phyloP scores from a whole-genome alignment of 768 basidiomycete genomes.

The Xerocomellus intermedius region DNA sequence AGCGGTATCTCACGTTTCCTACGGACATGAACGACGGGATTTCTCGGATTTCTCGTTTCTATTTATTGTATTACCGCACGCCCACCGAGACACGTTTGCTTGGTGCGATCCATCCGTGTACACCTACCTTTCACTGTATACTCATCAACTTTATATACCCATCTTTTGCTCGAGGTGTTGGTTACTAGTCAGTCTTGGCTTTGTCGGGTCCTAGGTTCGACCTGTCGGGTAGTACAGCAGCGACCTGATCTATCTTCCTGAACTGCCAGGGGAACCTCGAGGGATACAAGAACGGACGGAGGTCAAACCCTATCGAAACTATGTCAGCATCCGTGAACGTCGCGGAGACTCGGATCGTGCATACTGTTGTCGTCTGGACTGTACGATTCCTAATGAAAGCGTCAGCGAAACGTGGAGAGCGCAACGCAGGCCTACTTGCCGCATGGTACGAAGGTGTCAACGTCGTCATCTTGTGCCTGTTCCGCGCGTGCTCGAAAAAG shows the following conservation, averaged over 20 bases:
- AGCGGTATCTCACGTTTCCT: slow-evolving; percentile 75
- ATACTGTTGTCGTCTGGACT: slow-evolving; percentile 94
- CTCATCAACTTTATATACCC: slow-evolving; percentile 2
- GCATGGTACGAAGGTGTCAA: slow-evolving; percentile 93
- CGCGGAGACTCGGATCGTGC: slow-evolving; percentile 22
- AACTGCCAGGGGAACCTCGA: slow-evolving; percentile 97
- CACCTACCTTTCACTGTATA: slow-evolving; percentile 10
- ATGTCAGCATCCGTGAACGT: not conserved
- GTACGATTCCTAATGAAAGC: slow-evolving; percentile 73
- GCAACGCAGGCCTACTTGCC: slow-evolving; percentile 44
- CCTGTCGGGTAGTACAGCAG: slow-evolving; percentile 70
- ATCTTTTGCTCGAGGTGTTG: not conserved
- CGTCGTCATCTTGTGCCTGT: slow-evolving; percentile 98
- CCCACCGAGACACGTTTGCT: not conserved
- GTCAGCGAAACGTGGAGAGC: not conserved
- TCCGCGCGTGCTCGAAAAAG: slow-evolving; percentile 95
- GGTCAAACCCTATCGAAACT: slow-evolving; percentile 71
- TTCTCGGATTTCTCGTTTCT: not conserved
- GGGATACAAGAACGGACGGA: slow-evolving; percentile 95
- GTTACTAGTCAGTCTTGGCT: slow-evolving; percentile 45
- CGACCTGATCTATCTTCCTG: slow-evolving; percentile 88
- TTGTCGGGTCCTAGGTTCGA: slow-evolving; percentile 45
- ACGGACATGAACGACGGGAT: slow-evolving; percentile 34
- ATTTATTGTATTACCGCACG: slow-evolving; percentile 3
- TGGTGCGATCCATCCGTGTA: not conserved